Evolutionary conservation across 2,329 filamentous ascomycete genomes (phyloP), one percentile per base, ranked within the genome.

Genomic region (Xylariales sp.): DNA sequence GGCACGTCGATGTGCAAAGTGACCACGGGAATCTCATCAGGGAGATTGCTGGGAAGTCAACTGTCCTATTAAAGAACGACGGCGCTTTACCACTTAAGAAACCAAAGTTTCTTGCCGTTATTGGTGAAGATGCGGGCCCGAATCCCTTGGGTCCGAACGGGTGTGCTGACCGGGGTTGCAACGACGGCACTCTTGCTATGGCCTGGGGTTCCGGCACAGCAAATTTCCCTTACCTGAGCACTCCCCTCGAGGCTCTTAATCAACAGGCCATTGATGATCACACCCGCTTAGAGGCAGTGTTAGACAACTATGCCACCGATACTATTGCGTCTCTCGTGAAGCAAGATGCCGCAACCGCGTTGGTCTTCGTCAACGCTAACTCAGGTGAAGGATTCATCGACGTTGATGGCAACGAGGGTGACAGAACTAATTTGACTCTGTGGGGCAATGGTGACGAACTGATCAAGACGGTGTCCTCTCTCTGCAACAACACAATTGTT

Each of bases 291-390:
- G 90, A 92, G 79, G 90, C 90, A 75, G 84, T 93, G 69, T 83
- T 91, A 9, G 84, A 89, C 79, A 90, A 90, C 81, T 86, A 89
- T 74, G 81, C 88, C 79, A 74, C 90, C 84, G 77, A 83, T 81
- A 77, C 92, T 76, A 90, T 90, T 54, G 80, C 89, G 72, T 82
- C 78, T 0, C 79, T 97, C 1, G 81, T 91, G 12, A 81, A 82
- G 8, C 86, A 91, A 73, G 84, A 87, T n/a, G 83, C 89, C 65
- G 89, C 88, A 14, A 89, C 90, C 0, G 84, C 94, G 71, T 86
- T 99, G 49, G 94, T 97, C 10, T 98, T 98, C 74, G 94, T 93
- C 75, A 97, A 97, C 73, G 90, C 94, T 14, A 86, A 94, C 77
- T 88, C 91, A 3, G 95, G 95, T 61, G 96, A 98, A 81, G 94